phyloP scores from a whole-genome alignment of 2,329 filamentous ascomycete genomes.

The Pseudogymnoascus verrucosus region DNA sequence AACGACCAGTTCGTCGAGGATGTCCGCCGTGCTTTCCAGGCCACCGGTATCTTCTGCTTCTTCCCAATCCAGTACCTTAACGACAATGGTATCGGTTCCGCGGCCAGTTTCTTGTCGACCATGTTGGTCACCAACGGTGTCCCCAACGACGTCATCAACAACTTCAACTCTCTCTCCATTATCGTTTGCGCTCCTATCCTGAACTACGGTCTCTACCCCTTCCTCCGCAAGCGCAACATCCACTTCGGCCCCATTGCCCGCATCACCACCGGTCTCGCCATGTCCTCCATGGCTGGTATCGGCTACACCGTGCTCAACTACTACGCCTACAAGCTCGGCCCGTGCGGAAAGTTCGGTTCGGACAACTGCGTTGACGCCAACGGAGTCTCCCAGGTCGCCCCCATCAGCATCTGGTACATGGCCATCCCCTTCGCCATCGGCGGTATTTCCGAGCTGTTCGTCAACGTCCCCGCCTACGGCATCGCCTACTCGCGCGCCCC shows the following conservation, averaged over 20 bases:
- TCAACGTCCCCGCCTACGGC: constrained; percentile 43
- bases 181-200: constrained; percentile 66
- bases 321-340: constrained; percentile 54
- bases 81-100: constrained; percentile 39
- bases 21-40: constrained; percentile 59
- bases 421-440: constrained; percentile 43
- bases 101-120: constrained; percentile 44
- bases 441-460: constrained; percentile 45
- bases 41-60: constrained; percentile 59
- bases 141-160: constrained; percentile 70
- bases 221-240: constrained; percentile 54
- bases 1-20: constrained; percentile 78
- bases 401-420: constrained; percentile 50
- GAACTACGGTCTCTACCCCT: constrained; percentile 60
- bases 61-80: constrained; percentile 36
- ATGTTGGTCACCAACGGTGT: constrained; percentile 60
- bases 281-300: constrained; percentile 52
- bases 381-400: constrained; percentile 19
- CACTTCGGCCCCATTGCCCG: constrained; percentile 67
- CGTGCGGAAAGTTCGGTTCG: constrained; percentile 43
- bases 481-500: constrained; percentile 45
- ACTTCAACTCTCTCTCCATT: constrained; percentile 67
- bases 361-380: constrained; percentile 18
- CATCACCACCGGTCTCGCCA: constrained; percentile 61
- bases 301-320: constrained; percentile 48